Evolutionary conservation across 257 asterid species (phyloP).

Genomic region (Solanum tacnaense): DNA sequence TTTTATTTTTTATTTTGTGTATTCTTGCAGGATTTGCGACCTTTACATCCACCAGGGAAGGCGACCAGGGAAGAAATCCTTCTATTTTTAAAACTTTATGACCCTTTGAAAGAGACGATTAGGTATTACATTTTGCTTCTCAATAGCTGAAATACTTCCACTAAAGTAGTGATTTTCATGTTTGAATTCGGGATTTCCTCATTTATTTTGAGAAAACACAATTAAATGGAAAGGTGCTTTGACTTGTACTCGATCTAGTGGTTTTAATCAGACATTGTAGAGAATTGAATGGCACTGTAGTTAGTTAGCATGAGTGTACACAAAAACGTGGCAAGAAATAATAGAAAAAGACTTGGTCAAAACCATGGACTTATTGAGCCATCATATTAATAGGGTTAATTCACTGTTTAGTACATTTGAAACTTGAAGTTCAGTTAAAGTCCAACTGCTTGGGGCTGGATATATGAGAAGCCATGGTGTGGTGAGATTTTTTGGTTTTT

Average conservation of each 20-base stretch:
- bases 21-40: slow-evolving; percentile 40
- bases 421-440: not conserved
- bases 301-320: not conserved
- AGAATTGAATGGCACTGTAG: not conserved
- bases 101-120: slow-evolving; percentile 57
- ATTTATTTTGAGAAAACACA: not conserved
- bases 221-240: not conserved
- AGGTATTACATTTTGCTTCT: slow-evolving; percentile 18
- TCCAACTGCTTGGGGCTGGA: not conserved
- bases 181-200: not conserved
- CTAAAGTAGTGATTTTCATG: not conserved
- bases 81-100: slow-evolving; percentile 60
- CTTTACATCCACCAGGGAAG: slow-evolving; percentile 46
- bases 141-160: not conserved
- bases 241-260: not conserved
- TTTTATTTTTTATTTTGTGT: not conserved
- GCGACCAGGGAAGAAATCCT: slow-evolving; percentile 53
- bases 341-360: not conserved
- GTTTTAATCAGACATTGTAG: not conserved
- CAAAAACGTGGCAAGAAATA: too few species aligned
- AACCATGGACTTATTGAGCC: not conserved
- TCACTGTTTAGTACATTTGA: not conserved
- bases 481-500: not conserved
- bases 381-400: not conserved
- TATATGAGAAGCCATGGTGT: not conserved